Conservation (phyloP, 2,329 filamentous ascomycete species). For the Botrytis galanthina region DNA sequence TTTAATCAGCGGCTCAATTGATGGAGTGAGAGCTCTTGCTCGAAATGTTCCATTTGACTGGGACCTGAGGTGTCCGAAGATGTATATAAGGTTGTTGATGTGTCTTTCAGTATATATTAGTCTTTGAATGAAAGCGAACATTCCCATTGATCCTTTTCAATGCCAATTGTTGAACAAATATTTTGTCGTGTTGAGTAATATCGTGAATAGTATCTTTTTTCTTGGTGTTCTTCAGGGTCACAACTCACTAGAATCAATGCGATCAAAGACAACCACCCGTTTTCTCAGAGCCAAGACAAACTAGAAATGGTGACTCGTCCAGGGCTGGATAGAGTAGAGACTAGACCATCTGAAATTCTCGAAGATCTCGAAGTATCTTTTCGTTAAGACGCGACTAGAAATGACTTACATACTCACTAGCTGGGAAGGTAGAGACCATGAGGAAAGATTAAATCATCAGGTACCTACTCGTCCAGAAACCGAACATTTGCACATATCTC, state of each 20-base stretch:
- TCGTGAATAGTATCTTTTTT: not conserved
- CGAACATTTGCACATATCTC: not conserved
- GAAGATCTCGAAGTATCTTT: not conserved
- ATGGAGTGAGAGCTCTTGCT: not conserved
- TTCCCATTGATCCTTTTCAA: not conserved
- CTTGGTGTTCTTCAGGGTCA: not conserved
- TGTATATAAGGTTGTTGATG: not conserved
- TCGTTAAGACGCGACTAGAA: not conserved
- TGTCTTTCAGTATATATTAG: not conserved
- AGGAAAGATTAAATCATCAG: not conserved
- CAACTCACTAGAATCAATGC: not conserved
- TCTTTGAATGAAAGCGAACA: not conserved
- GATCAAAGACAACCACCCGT: not conserved
- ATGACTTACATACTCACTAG: not conserved
- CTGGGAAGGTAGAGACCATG: not conserved
- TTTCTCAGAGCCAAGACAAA: not conserved
- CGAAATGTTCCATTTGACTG: not conserved
- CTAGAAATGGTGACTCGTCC: not conserved
- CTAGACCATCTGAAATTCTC: not conserved
- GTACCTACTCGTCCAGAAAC: not conserved
- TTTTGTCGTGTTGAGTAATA: not conserved
- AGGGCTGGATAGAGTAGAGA: not conserved
- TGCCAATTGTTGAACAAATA: not conserved
- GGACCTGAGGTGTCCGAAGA: not conserved
- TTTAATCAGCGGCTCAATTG: not conserved